These are phyloP conservation scores for Entophlyctis luteolus DNA, from an alignment of 192 early-diverging fungal species.

Conservation along the genomic window DNA sequence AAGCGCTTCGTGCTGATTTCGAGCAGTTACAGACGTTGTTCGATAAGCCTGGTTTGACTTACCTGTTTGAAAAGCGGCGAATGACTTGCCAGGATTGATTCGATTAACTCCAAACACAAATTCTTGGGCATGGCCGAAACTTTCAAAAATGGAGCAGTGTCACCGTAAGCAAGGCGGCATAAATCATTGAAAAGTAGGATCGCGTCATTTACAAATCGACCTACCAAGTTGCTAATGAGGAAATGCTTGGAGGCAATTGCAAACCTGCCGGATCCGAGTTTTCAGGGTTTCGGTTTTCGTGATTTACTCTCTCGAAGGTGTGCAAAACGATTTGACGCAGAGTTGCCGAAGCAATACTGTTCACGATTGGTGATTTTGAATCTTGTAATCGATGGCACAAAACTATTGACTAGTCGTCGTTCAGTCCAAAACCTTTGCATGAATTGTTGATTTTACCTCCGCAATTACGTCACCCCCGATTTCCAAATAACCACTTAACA, in stretches of 20 bases:
- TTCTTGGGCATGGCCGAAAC: conserved; percentile 53
- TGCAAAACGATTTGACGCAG: conserved; percentile 77
- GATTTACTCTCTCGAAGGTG: conserved; percentile 77
- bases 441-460: conserved; percentile 48
- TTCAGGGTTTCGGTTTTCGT: conserved; percentile 49
- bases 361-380: conserved; percentile 73
- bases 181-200: conserved; percentile 77
- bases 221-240: conserved; percentile 3
- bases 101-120: conserved; percentile 88
- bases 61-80: conserved; percentile 70
- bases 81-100: conserved; percentile 80
- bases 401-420: conserved; percentile 58
- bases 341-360: conserved; percentile 83
- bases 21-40: no score
- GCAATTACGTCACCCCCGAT: conserved; percentile 80
- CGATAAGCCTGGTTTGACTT: no score
- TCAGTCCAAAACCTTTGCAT: not conserved
- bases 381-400: conserved; percentile 83
- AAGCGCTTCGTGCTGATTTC: conserved; percentile 65
- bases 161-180: conserved; percentile 70
- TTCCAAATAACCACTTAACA: conserved; percentile 72
- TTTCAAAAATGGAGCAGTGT: conserved; percentile 61
- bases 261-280: not conserved
- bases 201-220: conserved; percentile 61
- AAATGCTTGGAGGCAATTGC: not conserved